phyloP scores from a whole-genome alignment of 179 eudicot species.

The Beta macrorhiza region DNA sequence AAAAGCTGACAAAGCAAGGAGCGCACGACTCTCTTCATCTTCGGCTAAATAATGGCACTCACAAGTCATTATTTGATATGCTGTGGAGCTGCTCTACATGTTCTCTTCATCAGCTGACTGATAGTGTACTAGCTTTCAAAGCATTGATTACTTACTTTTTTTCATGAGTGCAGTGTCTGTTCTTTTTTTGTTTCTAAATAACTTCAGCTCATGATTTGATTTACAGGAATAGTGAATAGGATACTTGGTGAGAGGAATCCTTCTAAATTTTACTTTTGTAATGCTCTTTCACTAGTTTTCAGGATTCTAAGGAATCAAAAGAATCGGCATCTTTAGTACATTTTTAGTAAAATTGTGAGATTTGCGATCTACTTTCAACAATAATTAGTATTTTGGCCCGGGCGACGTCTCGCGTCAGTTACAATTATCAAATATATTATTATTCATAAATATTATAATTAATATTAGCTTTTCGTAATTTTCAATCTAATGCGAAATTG shows the following conservation, averaged over 20 bases:
- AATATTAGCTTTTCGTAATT: no score
- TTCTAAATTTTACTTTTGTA: neutral
- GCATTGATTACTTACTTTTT: neutral
- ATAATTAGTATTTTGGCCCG: no score
- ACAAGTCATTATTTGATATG: neutral
- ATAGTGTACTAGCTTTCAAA: neutral
- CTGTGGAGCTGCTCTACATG: no score
- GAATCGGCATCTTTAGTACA: neutral
- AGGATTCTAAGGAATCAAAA: neutral
- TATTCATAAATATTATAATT: no score
- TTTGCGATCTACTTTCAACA: neutral
- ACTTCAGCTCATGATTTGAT: neutral
- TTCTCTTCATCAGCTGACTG: neutral
- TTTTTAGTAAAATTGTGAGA: neutral
- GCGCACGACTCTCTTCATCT: constrained; percentile 54
- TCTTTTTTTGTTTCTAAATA: no score
- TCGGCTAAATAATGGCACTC: constrained; percentile 36
- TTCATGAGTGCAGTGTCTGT: neutral
- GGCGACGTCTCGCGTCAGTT: no score
- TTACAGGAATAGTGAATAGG: neutral
- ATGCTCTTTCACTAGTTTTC: neutral
- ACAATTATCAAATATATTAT: no score
- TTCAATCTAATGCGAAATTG: no score
- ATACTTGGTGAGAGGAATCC: neutral
- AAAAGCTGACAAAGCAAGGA: constrained; percentile 54